Base-by-base conservation (phyloP, 805 yeast genomes). In the Wickerhamomyces tratensis region DNA sequence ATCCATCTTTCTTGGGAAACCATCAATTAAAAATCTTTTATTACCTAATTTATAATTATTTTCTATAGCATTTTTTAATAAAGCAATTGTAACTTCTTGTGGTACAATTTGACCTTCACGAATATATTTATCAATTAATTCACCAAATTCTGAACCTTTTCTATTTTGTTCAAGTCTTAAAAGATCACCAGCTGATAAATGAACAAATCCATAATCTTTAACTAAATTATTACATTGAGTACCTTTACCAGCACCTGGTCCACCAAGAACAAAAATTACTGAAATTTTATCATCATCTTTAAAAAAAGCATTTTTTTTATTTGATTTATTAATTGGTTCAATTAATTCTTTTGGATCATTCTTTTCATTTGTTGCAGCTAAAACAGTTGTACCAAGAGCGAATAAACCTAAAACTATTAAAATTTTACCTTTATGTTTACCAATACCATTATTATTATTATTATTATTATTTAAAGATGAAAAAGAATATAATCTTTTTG, bases 241-340 rank as follows among this genome's bases (percentile, higher is more conserved):
- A 44, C 98, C 98, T 60, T 93, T 93, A 37, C 98, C 98, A 29
- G 95, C 86, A 20, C 98, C 98, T 6, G 98, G 98, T 5, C 98
- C 98, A 37, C 98, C 98, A 31, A 91, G 75, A 15, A 91, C 96
- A 61, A 86, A 91, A 27, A 89, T 72, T 5, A 91, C 95, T 27
- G 85, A 77, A 29, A 85, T 79, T 43, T 86, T n/a, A n/a, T n/a
- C 80, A 35, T 78, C 77, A 3, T 73, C 71, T 9, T 73, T 64
- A 58, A 85, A 85, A 58, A 85, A 85, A 0, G 82, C 78, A 30
- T 62, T 55, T 14, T 47, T 41, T 12, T 38, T 40, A 36, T 36
- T 40, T 15, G 54, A 57, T 10, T 45, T 37, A 33, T 45, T 37
- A 33, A 43, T 48, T 14, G 65, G 65, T 46, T 77, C 82, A 37